Conservation (phyloP, 495 filamentous ascomycete species). For the Aspergillus homomorphus region DNA sequence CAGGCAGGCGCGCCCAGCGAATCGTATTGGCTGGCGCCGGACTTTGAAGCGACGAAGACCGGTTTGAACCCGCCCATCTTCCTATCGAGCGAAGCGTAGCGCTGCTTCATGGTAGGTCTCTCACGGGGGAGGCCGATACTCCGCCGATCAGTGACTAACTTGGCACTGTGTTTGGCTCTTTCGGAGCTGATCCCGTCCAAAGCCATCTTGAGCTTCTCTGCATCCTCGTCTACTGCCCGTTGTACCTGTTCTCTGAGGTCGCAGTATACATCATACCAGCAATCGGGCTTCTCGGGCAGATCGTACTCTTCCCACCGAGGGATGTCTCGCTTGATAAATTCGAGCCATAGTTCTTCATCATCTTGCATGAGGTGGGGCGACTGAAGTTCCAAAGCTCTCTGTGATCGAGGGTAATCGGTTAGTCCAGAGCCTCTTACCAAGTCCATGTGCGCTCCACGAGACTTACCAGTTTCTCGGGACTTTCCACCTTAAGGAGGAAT, state of each 20-base stretch:
- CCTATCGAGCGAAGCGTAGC: conserved; percentile 26
- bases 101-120: conserved; percentile 26
- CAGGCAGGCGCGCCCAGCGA: conserved; percentile 15
- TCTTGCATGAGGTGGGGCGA: conserved; percentile 63
- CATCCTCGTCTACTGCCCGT: conserved; percentile 46
- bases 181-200: conserved; percentile 50
- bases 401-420: not conserved
- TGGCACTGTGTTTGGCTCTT: conserved; percentile 44
- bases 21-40: conserved; percentile 7
- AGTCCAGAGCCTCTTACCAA: not conserved
- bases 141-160: conserved; percentile 38
- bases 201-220: conserved; percentile 45
- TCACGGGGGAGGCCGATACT: conserved; percentile 24
- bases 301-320: conserved; percentile 56
- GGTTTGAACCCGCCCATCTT: conserved; percentile 28
- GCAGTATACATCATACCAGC: conserved; percentile 65
- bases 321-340: conserved; percentile 67
- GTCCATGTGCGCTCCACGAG: not conserved
- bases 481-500: conserved; percentile 60
- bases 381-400: conserved; percentile 58
- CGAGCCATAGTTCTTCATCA: conserved; percentile 62
- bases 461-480: conserved; percentile 62
- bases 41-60: conserved; percentile 11
- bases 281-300: conserved; percentile 51
- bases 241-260: conserved; percentile 44